Percentiles rank a stretch among this genome's conserved stretches.
These are phyloP conservation scores for Xylaria sp. DNA, from an alignment of 2,329 filamentous ascomycete species.

Conservation along the genomic window DNA sequence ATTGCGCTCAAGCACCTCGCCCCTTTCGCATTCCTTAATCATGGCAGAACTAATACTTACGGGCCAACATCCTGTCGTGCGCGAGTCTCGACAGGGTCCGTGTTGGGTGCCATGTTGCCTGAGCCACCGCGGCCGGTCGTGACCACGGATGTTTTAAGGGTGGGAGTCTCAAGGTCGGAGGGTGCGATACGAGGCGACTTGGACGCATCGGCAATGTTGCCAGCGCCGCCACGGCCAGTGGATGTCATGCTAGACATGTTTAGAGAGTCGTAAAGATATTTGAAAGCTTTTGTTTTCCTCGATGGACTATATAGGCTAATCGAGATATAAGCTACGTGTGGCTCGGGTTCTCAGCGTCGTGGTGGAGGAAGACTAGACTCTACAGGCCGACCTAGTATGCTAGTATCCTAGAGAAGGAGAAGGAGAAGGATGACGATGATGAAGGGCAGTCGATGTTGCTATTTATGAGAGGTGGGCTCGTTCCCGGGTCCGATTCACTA, in stretches of 20 bases:
- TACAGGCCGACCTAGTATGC: background rate
- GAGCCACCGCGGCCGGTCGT: conserved; percentile 90
- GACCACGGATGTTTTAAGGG: conserved; percentile 83
- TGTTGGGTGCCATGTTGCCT: conserved; percentile 85
- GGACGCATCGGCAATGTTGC: conserved; percentile 72
- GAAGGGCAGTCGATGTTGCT: conserved; percentile 6
- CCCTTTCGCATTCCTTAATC: background rate
- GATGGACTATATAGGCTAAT: background rate
- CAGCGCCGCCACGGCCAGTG: conserved; percentile 82
- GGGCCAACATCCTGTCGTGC: conserved; percentile 84
- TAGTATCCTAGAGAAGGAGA: background rate
- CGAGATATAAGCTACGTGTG: conserved; percentile 1
- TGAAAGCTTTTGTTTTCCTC: background rate
- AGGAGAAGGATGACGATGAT: background rate
- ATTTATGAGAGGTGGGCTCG: background rate
- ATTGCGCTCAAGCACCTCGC: background rate
- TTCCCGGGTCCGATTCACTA: background rate
- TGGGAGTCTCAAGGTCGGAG: conserved; percentile 81
- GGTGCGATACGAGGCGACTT: conserved; percentile 61
- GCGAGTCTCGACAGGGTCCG: conserved; percentile 78
- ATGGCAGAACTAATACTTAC: conserved; percentile 55
- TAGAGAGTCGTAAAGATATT: conserved; percentile 1
- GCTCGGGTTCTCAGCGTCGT: background rate
- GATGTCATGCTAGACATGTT: conserved; percentile 63
- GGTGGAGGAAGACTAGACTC: background rate